These are phyloP conservation scores for Massarina eburnea DNA, from an alignment of 2,329 filamentous ascomycete species.

Conservation along the genomic window DNA sequence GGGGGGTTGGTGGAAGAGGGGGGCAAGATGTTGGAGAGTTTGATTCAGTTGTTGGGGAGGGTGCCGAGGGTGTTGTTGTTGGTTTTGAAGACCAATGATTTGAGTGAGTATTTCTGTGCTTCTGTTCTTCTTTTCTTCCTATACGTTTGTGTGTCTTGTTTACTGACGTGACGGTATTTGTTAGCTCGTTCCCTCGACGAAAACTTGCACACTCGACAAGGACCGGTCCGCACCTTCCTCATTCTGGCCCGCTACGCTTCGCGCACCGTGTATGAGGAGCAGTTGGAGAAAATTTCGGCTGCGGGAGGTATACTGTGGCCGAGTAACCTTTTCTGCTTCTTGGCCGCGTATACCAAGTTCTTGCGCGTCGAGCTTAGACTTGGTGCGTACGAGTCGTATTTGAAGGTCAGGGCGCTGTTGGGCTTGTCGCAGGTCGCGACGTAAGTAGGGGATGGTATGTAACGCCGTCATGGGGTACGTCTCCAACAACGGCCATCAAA, in stretches of 20 bases:
- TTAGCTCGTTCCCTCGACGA: slow-evolving; percentile 84
- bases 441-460: not conserved
- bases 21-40: slow-evolving; percentile 83
- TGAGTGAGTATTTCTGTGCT: slow-evolving; percentile 58
- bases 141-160: not conserved
- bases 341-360: slow-evolving; percentile 57
- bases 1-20: slow-evolving; percentile 70
- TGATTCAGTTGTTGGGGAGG: slow-evolving; percentile 83
- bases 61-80: slow-evolving; percentile 91
- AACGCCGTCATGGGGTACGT: too few species aligned
- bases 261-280: slow-evolving; percentile 63
- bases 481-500: too few species aligned
- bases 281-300: slow-evolving; percentile 54
- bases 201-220: slow-evolving; percentile 73
- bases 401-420: slow-evolving; percentile 54
- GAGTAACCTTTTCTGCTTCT: slow-evolving; percentile 52
- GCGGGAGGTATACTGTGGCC: slow-evolving; percentile 53
- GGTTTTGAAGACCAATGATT: slow-evolving; percentile 96
- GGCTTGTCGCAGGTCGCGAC: slow-evolving; percentile 39
- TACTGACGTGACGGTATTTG: slow-evolving; percentile 8
- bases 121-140: not conserved
- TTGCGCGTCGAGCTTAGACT: slow-evolving; percentile 60
- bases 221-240: slow-evolving; percentile 63
- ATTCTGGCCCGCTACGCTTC: slow-evolving; percentile 67
- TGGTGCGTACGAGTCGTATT: slow-evolving; percentile 59